Conservation (phyloP, 345 rosid species). For the Sisymbrium altissimum region DNA sequence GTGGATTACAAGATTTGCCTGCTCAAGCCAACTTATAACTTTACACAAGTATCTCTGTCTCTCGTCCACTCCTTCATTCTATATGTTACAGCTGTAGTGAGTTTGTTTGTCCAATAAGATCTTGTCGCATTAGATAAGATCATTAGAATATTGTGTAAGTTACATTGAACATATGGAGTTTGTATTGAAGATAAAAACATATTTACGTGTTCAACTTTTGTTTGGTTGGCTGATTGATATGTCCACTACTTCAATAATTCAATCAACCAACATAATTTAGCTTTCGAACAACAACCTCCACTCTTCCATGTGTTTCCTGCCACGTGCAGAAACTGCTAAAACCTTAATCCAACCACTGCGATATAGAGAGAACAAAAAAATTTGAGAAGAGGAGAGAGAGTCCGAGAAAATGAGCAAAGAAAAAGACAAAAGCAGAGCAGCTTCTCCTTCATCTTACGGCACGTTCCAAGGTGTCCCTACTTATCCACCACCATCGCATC, state of each 20-base stretch:
- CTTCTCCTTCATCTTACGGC: slow-evolving; percentile 55
- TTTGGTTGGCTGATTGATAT: slow-evolving; percentile 14
- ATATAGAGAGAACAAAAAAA: background rate
- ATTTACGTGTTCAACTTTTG: slow-evolving; percentile 24
- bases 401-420: slow-evolving; percentile 30
- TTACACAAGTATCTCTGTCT: background rate
- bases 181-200: background rate
- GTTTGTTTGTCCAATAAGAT: background rate
- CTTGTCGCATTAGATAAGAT: background rate
- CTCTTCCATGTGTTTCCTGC: background rate
- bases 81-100: background rate
- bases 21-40: slow-evolving; percentile 9
- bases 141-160: background rate
- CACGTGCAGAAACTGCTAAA: background rate
- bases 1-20: slow-evolving; percentile 74
- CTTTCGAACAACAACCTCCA: slow-evolving; percentile 3
- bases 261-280: background rate
- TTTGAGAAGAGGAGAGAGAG: background rate
- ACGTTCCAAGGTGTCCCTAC: slow-evolving; percentile 90
- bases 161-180: background rate
- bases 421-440: slow-evolving; percentile 38
- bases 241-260: slow-evolving; percentile 16
- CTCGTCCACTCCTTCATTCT: background rate
- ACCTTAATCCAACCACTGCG: background rate
- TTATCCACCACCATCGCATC: slow-evolving; percentile 45